Percentiles rank a stretch among this genome's conserved stretches.
Conservation (phyloP, 768 basidiomycete species). For the Baorangia bicolor region DNA sequence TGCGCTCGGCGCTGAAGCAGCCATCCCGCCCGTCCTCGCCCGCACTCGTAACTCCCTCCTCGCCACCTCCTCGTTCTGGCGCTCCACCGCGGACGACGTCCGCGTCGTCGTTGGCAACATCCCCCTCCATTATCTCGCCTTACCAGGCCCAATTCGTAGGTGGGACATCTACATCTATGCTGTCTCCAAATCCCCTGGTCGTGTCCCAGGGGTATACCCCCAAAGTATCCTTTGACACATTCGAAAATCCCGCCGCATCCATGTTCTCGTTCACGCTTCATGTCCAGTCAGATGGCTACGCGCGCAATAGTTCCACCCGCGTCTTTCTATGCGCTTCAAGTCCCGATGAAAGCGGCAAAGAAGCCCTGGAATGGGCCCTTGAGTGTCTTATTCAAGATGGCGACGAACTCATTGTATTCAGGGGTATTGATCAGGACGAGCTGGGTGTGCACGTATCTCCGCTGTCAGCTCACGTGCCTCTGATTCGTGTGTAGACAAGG, state of each 20-base stretch:
- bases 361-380: conserved; percentile 92
- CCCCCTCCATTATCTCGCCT: conserved; percentile 23
- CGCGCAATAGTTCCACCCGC: conserved; percentile 70
- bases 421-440: conserved; percentile 87
- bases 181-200: conserved; percentile 18
- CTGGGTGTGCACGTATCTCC: conserved; percentile 49
- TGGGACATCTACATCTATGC: conserved; percentile 13
- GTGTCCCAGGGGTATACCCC: conserved; percentile 36
- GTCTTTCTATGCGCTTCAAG: conserved; percentile 90
- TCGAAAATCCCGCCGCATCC: conserved; percentile 74
- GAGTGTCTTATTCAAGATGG: conserved; percentile 82
- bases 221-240: conserved; percentile 81
- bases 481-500: conserved; percentile 51
- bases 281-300: conserved; percentile 82
- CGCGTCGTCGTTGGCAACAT: conserved; percentile 13
- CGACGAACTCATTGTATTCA: conserved; percentile 89
- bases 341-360: conserved; percentile 81
- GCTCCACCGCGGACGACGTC: conserved; percentile 16
- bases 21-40: conserved; percentile 28
- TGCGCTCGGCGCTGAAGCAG: conserved; percentile 59
- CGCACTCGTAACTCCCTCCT: conserved; percentile 15
- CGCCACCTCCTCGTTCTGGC: conserved; percentile 24
- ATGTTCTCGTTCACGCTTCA: conserved; percentile 89
- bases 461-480: not conserved
- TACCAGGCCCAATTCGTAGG: conserved; percentile 14